Percentiles rank a stretch among this genome's conserved stretches.
These are phyloP conservation scores for Ophidiomyces ophidiicola DNA, from an alignment of 2,329 filamentous ascomycete genomes.

Conservation along the genomic window DNA sequence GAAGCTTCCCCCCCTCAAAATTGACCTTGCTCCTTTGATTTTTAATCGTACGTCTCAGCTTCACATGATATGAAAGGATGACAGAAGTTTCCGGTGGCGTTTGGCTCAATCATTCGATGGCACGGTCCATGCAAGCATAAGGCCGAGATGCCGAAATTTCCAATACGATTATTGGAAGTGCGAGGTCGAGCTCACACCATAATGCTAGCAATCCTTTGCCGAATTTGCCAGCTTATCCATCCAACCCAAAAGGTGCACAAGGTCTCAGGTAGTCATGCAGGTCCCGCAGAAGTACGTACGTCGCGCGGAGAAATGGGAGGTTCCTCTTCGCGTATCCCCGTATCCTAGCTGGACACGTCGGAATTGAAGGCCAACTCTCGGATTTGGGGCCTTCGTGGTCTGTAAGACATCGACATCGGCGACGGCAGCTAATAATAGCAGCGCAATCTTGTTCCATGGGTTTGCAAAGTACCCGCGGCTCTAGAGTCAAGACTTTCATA, in stretches of 20 bases:
- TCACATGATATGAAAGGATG: background rate
- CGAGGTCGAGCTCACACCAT: no score
- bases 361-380: constrained; percentile 1
- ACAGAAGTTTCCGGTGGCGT: background rate
- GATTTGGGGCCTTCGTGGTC: constrained; percentile 1
- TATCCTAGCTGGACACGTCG: background rate
- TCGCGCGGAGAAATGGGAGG: background rate
- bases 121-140: background rate
- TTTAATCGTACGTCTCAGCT: background rate
- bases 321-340: background rate
- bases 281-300: background rate
- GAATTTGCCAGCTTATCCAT: background rate
- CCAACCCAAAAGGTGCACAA: background rate
- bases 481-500: background rate
- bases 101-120: background rate
- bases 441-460: no score
- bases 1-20: background rate
- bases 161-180: no score
- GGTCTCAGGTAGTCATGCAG: background rate
- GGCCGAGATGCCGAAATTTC: no score
- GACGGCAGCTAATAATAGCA: constrained; percentile 4
- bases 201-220: background rate
- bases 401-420: constrained; percentile 3
- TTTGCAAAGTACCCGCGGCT: no score
- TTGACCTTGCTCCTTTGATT: background rate